A percentile compares a stretch with the other conserved stretches of the same genome.
These are phyloP conservation scores for Rosellinia necatrix DNA, from an alignment of 2,329 filamentous ascomycete genomes.

Conservation along the genomic window DNA sequence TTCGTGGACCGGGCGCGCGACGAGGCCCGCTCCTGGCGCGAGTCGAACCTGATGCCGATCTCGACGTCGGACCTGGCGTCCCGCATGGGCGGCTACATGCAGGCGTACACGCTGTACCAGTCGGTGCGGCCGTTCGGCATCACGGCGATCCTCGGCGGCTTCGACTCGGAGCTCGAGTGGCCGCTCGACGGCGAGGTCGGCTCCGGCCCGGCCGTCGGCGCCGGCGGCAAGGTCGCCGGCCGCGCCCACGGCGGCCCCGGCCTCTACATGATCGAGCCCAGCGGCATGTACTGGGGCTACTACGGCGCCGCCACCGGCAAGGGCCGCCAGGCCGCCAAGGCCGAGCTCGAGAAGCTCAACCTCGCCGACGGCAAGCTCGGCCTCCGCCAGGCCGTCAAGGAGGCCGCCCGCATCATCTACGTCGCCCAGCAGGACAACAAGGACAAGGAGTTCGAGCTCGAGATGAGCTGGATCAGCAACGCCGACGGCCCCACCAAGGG, in stretches of 20 bases:
- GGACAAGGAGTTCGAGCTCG: slow-evolving; percentile 98
- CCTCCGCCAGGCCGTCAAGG: slow-evolving; percentile 87
- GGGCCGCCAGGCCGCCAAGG: slow-evolving; percentile 94
- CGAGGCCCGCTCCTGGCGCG: slow-evolving; percentile 89
- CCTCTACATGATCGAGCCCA: slow-evolving; percentile 99
- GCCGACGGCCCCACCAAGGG: slow-evolving; percentile 88
- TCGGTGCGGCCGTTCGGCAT: slow-evolving; percentile 96
- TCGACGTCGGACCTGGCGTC: slow-evolving; percentile 84
- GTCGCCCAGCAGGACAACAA: slow-evolving; percentile 98
- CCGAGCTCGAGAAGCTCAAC: slow-evolving; percentile 97
- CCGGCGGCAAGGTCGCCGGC: slow-evolving; percentile 78
- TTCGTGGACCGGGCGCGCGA: slow-evolving; percentile 94
- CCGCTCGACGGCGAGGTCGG: slow-evolving; percentile 92
- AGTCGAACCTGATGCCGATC: slow-evolving; percentile 87
- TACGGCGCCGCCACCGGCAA: slow-evolving; percentile 98
- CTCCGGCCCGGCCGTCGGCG: slow-evolving; percentile 74
- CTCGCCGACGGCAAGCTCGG: slow-evolving; percentile 76
- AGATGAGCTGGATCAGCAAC: slow-evolving; percentile 97
- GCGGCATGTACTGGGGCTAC: slow-evolving; percentile 97
- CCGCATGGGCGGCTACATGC: slow-evolving; percentile 93
- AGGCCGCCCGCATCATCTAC: slow-evolving; percentile 96
- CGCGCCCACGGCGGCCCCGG: slow-evolving; percentile 81
- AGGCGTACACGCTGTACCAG: slow-evolving; percentile 96
- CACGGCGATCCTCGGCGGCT: slow-evolving; percentile 90
- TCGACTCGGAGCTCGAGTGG: slow-evolving; percentile 85